These are phyloP conservation scores for Erysimum cheiranthoides DNA, from an alignment of 345 rosid species.

Conservation along the genomic window DNA sequence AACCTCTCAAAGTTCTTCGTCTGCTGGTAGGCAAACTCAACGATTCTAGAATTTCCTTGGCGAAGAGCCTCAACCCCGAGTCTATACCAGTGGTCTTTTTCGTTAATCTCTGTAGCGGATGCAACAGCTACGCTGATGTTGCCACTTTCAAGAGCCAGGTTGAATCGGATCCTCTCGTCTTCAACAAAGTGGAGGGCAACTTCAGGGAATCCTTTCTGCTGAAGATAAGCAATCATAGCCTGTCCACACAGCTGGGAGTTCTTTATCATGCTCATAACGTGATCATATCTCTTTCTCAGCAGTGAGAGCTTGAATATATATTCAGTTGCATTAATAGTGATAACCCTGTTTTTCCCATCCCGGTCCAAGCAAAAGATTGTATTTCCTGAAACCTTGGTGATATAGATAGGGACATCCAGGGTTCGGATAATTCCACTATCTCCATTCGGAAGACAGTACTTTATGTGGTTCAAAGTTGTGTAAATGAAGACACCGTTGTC, in stretches of 20 bases:
- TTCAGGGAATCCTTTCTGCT: slow-evolving; percentile 97
- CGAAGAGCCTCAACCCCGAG: slow-evolving; percentile 97
- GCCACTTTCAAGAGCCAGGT: slow-evolving; percentile 93
- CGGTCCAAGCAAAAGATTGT: slow-evolving; percentile 85
- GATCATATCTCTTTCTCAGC: slow-evolving; percentile 78
- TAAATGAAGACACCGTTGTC: slow-evolving; percentile 64
- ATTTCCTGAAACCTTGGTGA: slow-evolving; percentile 78
- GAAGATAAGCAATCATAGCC: slow-evolving; percentile 95
- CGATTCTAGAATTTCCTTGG: slow-evolving; percentile 88
- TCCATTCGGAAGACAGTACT: slow-evolving; percentile 96
- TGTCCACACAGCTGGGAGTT: slow-evolving; percentile 95
- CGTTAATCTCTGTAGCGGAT: slow-evolving; percentile 90
- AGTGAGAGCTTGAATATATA: slow-evolving; percentile 88
- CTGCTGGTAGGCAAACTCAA: slow-evolving; percentile 92
- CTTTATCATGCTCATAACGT: slow-evolving; percentile 96
- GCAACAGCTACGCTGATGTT: slow-evolving; percentile 93
- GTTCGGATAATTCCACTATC: slow-evolving; percentile 91
- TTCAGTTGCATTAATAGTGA: slow-evolving; percentile 81
- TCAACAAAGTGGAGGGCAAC: slow-evolving; percentile 98
- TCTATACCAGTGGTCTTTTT: slow-evolving; percentile 92
- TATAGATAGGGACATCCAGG: slow-evolving; percentile 86
- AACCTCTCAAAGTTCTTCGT: slow-evolving; percentile 94
- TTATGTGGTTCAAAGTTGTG: slow-evolving; percentile 51
- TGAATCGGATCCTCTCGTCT: slow-evolving; percentile 92
- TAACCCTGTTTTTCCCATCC: slow-evolving; percentile 77